phyloP scores from a whole-genome alignment of 306 rosid species.

The Quercus cerris region DNA sequence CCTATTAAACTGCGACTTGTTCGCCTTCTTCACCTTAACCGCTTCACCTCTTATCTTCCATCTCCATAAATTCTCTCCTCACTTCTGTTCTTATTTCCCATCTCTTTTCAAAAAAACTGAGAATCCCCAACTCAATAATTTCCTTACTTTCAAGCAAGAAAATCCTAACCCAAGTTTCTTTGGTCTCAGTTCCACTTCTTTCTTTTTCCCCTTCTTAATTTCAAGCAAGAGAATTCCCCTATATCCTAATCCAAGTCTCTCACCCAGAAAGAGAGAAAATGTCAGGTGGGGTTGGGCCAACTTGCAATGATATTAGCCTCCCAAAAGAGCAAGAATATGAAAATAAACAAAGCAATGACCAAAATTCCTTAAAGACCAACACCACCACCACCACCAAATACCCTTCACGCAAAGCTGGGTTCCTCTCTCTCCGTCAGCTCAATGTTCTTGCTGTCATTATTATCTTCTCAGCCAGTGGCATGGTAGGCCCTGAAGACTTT shows the following conservation, averaged over 20 bases:
- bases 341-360: slow-evolving; percentile 19
- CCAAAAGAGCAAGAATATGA: slow-evolving; percentile 33
- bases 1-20: slow-evolving; percentile 24
- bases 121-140: too few relatives aligned
- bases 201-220: too few relatives aligned
- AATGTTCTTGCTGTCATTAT: slow-evolving; percentile 52
- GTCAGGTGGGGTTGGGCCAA: slow-evolving; percentile 56
- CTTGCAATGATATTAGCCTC: slow-evolving; percentile 33
- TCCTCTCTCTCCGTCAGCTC: slow-evolving; percentile 65
- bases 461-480: slow-evolving; percentile 72
- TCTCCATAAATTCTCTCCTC: neutral
- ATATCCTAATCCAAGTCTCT: neutral
- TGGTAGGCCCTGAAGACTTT: slow-evolving; percentile 65
- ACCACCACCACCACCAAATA: neutral
- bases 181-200: too few relatives aligned
- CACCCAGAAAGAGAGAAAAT: neutral
- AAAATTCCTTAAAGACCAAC: slow-evolving; percentile 10
- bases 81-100: too few relatives aligned
- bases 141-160: neutral
- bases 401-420: slow-evolving; percentile 15
- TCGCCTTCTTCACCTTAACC: slow-evolving; percentile 20
- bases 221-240: too few relatives aligned
- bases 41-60: neutral
- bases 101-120: too few relatives aligned
- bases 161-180: neutral